phyloP scores from a whole-genome alignment of 805 yeast genomes.

The Candida gorgasii region DNA sequence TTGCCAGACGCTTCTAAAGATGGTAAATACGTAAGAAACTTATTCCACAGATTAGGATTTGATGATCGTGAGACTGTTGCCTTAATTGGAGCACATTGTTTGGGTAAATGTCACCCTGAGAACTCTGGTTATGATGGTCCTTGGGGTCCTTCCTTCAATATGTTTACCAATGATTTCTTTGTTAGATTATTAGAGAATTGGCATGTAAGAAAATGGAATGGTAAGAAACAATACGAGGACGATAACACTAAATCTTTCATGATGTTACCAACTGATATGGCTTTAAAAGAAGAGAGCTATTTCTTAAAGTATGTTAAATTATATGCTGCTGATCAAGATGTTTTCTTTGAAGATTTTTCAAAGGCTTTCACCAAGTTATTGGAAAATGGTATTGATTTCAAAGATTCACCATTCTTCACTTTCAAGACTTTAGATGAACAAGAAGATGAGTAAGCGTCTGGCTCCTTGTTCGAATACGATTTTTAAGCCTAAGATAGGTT shows the following conservation, averaged over 20 bases:
- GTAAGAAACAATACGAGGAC: slow-evolving; percentile 42
- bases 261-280: slow-evolving; percentile 65
- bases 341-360: slow-evolving; percentile 52
- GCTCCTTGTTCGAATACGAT: no score
- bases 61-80: slow-evolving; percentile 43
- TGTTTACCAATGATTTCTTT: slow-evolving; percentile 43
- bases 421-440: slow-evolving; percentile 76
- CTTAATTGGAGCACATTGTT: slow-evolving; percentile 44
- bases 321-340: slow-evolving; percentile 51
- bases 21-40: slow-evolving; percentile 60
- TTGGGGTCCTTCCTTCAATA: slow-evolving; percentile 44
- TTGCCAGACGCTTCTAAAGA: slow-evolving; percentile 74
- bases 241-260: slow-evolving; percentile 40
- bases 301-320: slow-evolving; percentile 47
- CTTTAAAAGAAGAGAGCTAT: slow-evolving; percentile 46
- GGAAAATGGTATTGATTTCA: slow-evolving; percentile 48
- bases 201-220: slow-evolving; percentile 48
- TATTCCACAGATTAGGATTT: slow-evolving; percentile 58
- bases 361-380: slow-evolving; percentile 46
- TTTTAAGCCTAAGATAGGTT: no score
- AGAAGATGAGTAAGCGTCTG: no score
- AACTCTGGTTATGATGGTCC: slow-evolving; percentile 45
- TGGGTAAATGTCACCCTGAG: slow-evolving; percentile 40
- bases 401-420: slow-evolving; percentile 40
- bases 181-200: slow-evolving; percentile 50